phyloP scores from a whole-genome alignment of 73 alveolate species.

The Paramecium octaurelia region DNA sequence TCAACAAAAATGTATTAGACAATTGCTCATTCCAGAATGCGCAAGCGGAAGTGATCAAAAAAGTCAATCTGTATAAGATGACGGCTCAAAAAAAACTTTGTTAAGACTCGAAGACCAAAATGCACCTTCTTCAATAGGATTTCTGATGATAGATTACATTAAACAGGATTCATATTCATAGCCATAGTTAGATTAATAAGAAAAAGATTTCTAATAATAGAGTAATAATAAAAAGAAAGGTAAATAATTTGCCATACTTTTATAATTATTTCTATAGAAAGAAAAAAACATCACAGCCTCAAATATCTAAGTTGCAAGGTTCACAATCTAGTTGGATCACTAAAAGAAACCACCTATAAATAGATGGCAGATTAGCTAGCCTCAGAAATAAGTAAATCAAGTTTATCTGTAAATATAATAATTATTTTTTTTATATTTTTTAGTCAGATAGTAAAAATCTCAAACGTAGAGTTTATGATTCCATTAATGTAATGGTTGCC shows the following conservation, averaged over 20 bases:
- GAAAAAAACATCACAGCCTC: background rate
- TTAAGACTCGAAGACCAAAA: background rate
- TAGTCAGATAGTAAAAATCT: constrained; percentile 6
- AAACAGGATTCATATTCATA: background rate
- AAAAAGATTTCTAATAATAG: background rate
- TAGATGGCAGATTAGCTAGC: background rate
- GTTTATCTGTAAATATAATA: background rate
- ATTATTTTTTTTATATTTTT: background rate
- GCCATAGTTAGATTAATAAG: background rate
- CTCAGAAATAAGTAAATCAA: background rate
- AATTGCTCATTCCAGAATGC: background rate
- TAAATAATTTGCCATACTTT: background rate
- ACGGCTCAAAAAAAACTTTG: background rate
- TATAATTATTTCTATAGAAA: background rate
- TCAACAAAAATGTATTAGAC: background rate
- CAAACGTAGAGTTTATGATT: constrained; percentile 39
- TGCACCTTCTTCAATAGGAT: constrained; percentile 24
- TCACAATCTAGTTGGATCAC: background rate
- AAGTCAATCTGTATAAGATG: background rate
- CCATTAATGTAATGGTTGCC: constrained; percentile 38
- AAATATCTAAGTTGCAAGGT: background rate
- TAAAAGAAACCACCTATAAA: background rate
- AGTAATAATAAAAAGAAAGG: constrained; percentile 19
- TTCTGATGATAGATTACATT: background rate
- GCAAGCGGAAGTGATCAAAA: background rate